Percentiles rank a stretch among this genome's conserved stretches.
Evolutionary conservation across 257 asterid genomes (phyloP).

Genomic region (Ehretia macrophylla): DNA sequence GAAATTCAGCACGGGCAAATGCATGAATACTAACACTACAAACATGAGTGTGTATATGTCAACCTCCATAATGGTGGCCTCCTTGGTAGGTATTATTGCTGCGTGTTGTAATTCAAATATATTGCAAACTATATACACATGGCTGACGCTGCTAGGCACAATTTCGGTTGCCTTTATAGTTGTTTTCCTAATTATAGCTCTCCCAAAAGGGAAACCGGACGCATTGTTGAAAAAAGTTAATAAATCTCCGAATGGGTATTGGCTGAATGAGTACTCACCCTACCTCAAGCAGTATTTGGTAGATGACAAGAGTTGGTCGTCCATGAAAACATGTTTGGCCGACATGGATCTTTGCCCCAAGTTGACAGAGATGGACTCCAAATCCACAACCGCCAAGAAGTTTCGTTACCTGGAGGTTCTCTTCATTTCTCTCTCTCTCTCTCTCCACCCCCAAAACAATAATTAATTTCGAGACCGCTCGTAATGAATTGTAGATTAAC

Average conservation of each 20-base stretch:
- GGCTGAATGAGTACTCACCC: constrained; percentile 23
- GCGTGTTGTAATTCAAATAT: constrained; percentile 9
- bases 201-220: constrained; percentile 18
- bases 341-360: constrained; percentile 8
- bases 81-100: constrained; percentile 18
- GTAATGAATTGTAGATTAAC: too few species aligned
- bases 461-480: too few species aligned
- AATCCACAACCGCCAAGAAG: too few species aligned
- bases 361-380: background rate
- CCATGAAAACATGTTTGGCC: constrained; percentile 8
- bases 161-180: constrained; percentile 12
- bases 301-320: constrained; percentile 13
- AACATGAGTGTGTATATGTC: constrained; percentile 8
- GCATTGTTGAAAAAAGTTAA: constrained; percentile 6
- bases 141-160: too few species aligned
- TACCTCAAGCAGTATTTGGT: constrained; percentile 16
- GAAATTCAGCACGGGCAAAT: too few species aligned
- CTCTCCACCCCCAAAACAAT: too few species aligned
- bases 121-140: constrained; percentile 10
- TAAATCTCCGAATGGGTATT: constrained; percentile 11
- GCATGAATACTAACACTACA: too few species aligned
- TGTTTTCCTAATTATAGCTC: constrained; percentile 6
- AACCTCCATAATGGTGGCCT: constrained; percentile 10
- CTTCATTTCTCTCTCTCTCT: too few species aligned
- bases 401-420: constrained; percentile 19